These are phyloP conservation scores for Xylariaceae sp. DNA, from an alignment of 2,329 filamentous ascomycete species.

Conservation along the genomic window DNA sequence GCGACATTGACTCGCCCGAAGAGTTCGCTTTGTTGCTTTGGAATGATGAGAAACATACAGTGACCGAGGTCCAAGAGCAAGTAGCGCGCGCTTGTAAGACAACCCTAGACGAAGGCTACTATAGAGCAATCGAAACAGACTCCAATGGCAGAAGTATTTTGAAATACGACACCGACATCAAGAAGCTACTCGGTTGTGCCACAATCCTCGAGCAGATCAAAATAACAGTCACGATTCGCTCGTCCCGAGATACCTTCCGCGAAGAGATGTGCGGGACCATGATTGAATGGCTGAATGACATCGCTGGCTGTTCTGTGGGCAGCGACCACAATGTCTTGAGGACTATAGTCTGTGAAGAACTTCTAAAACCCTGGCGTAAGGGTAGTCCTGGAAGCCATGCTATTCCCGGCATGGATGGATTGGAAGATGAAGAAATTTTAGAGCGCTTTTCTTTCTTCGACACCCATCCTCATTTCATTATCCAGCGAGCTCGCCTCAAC, in stretches of 20 bases:
- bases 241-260: slow-evolving; percentile 87
- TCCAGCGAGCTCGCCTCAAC: slow-evolving; percentile 35
- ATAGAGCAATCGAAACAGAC: slow-evolving; percentile 82
- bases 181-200: slow-evolving; percentile 69
- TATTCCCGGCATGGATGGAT: slow-evolving; percentile 68
- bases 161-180: slow-evolving; percentile 67
- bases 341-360: slow-evolving; percentile 80
- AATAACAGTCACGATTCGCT: slow-evolving; percentile 90
- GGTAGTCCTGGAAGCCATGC: slow-evolving; percentile 81
- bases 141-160: slow-evolving; percentile 82
- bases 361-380: slow-evolving; percentile 79
- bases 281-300: slow-evolving; percentile 92
- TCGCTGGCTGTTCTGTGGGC: slow-evolving; percentile 81
- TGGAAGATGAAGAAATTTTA: slow-evolving; percentile 72
- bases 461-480: slow-evolving; percentile 24
- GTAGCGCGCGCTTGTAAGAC: slow-evolving; percentile 83
- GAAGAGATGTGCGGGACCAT: slow-evolving; percentile 99
- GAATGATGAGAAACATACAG: slow-evolving; percentile 99
- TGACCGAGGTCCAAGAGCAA: slow-evolving; percentile 83
- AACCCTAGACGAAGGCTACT: slow-evolving; percentile 60
- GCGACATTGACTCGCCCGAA: slow-evolving; percentile 58
- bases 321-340: slow-evolving; percentile 73
- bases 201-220: slow-evolving; percentile 91
- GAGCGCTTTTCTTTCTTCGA: slow-evolving; percentile 38
- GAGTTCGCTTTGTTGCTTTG: slow-evolving; percentile 85